These are phyloP conservation scores for Xerocomus subilludens DNA, from an alignment of 1,284 basidiomycete genomes.

Conservation along the genomic window DNA sequence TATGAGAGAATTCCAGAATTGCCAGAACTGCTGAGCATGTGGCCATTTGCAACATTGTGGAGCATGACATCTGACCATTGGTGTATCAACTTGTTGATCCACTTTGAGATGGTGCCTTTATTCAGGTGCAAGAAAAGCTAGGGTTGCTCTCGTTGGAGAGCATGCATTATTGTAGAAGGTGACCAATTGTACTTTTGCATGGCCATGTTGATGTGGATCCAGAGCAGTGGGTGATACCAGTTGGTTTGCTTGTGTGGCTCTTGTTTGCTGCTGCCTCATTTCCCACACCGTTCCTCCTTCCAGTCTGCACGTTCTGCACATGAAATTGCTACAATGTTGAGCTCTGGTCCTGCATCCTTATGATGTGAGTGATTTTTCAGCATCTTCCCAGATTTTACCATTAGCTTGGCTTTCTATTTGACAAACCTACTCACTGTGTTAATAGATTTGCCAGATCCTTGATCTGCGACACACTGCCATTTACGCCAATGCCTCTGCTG, in stretches of 20 bases:
- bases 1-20: too few relatives aligned
- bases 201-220: slow-evolving; percentile 15
- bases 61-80: slow-evolving; percentile 11
- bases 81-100: slow-evolving; percentile 33
- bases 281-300: slow-evolving; percentile 22
- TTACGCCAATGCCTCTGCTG: too few relatives aligned
- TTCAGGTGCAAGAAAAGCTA: too few relatives aligned
- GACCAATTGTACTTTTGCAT: slow-evolving; percentile 32
- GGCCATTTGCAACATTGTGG: slow-evolving; percentile 28
- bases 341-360: neutral
- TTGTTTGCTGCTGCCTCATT: slow-evolving; percentile 32
- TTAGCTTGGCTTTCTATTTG: neutral
- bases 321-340: slow-evolving; percentile 28
- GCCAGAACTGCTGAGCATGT: slow-evolving; percentile 33
- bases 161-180: slow-evolving; percentile 20
- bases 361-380: neutral
- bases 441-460: too few relatives aligned
- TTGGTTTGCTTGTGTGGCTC: slow-evolving; percentile 31
- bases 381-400: neutral
- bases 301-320: slow-evolving; percentile 7
- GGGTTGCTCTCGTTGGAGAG: slow-evolving; percentile 26
- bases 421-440: too few relatives aligned
- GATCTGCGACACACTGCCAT: too few relatives aligned
- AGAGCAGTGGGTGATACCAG: slow-evolving; percentile 31
- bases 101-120: slow-evolving; percentile 2